phyloP scores from a whole-genome alignment of 2,329 filamentous ascomycete species.

The Cryphonectria japonica region DNA sequence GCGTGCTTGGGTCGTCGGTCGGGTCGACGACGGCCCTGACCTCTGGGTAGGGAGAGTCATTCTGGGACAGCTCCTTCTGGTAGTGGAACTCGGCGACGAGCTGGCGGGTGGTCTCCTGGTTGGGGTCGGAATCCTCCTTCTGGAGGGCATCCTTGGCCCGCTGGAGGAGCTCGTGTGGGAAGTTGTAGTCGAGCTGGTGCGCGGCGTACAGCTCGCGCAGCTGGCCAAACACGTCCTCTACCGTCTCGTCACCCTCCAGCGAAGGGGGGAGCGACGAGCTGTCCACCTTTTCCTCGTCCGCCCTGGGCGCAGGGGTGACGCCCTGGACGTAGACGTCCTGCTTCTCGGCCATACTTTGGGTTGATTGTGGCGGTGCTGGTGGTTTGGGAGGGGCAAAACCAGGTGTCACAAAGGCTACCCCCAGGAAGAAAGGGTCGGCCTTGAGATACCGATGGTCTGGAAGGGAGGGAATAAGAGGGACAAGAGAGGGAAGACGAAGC shows the following conservation, averaged over 20 bases:
- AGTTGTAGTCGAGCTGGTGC: constrained; percentile 25
- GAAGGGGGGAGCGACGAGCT: neutral
- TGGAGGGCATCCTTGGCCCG: constrained; percentile 20
- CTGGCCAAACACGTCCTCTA: constrained; percentile 18
- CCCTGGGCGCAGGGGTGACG: constrained; percentile 1
- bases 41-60: constrained; percentile 53
- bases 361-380: neutral
- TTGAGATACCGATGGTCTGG: neutral
- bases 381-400: neutral
- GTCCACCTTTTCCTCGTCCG: constrained; percentile 19
- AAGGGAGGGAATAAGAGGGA: neutral
- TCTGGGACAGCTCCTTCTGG: constrained; percentile 18
- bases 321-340: constrained; percentile 14
- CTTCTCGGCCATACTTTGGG: constrained; percentile 14
- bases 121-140: constrained; percentile 21
- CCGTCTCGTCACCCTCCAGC: constrained; percentile 5
- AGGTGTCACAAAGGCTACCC: neutral
- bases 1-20: constrained; percentile 53
- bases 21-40: constrained; percentile 61
- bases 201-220: constrained; percentile 22
- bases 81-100: constrained; percentile 18
- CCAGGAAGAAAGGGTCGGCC: neutral
- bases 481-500: neutral
- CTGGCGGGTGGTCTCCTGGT: constrained; percentile 21
- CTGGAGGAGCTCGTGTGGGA: constrained; percentile 12